Evolutionary conservation across 257 asterid species (phyloP), one percentile per base, ranked within the genome.

Genomic region (Echium plantagineum): DNA sequence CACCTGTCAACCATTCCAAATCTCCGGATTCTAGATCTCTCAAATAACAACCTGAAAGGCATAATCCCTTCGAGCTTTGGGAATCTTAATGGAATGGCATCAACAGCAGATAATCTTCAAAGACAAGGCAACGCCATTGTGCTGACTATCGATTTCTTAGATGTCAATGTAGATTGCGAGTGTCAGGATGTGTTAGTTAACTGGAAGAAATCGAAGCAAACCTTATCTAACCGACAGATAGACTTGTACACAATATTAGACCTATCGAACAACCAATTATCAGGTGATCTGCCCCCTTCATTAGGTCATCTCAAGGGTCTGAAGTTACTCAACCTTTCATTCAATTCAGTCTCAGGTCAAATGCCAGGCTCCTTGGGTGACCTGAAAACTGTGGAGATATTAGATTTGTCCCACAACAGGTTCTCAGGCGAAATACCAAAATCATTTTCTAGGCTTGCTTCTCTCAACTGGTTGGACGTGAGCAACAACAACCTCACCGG

Each of bases 251-350:
- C 66, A 21, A 63, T 68, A 52, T 42, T 56, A 64, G 71, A 63
- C 71, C 46, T 70, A 42, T 75, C 71, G 6, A 67, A 56, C 18
- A 74, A 63, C 31, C 76, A 53, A 32, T 66, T 75, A 6, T 67
- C 74, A 21, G 76, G 73, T n/a, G 60, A 60, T 54, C 71, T 70
- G 38, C 76, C 80, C 28, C 57, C 71, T 17, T 70, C 80, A 26
- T 20, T 74, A 59, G 76, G 80, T 15, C 21, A 57, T 49, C 76
- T 70, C 47, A 60, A 59, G 56, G 76, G 76, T 60, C 58, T 74
- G 9, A 70, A 74, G 67, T 55, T 55, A 65, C 57, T 74, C 19
- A 74, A 74, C 63, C 24, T 74, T 6, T 70, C 76, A 59, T 52
- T 21, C 20, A 74, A 67, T 56, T 54, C 26, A 22, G 47, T 67